Conservation (phyloP, 2,329 filamentous ascomycete species). For the Fusarium sacchari region DNA sequence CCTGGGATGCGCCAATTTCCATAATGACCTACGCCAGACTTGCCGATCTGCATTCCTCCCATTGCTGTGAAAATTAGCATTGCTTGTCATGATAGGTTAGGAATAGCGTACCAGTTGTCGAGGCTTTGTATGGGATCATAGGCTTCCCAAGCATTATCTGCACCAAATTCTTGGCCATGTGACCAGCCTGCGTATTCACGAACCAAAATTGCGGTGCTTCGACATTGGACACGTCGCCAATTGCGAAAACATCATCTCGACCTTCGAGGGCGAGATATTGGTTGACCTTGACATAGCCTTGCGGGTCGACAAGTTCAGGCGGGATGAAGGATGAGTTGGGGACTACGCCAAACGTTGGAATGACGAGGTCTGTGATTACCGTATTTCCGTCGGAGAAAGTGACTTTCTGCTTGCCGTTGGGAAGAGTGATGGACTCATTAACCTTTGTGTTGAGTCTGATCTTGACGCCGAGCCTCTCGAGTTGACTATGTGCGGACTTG, state of each 20-base stretch:
- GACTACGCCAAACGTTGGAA: background rate
- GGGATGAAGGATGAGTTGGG: background rate
- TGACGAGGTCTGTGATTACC: background rate
- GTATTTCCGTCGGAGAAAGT: background rate
- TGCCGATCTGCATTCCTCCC: background rate
- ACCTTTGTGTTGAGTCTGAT: background rate
- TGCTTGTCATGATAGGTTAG: rapidly evolving
- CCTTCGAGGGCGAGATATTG: background rate
- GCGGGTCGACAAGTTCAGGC: background rate
- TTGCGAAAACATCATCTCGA: background rate
- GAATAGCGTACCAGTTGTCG: background rate
- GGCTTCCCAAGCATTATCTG: background rate
- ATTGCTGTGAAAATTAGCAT: background rate
- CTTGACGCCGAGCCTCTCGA: background rate
- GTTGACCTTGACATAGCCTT: background rate
- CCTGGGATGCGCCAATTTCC: background rate
- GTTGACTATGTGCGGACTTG: background rate
- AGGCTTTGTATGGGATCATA: background rate
- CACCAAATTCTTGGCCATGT: background rate
- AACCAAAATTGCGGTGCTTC: background rate
- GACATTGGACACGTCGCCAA: background rate
- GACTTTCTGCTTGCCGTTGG: background rate
- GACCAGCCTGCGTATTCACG: background rate
- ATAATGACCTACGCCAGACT: background rate
- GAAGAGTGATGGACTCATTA: background rate